These are phyloP conservation scores for Adansonia grandidieri DNA, from an alignment of 441 rosid species.

Conservation along the genomic window DNA sequence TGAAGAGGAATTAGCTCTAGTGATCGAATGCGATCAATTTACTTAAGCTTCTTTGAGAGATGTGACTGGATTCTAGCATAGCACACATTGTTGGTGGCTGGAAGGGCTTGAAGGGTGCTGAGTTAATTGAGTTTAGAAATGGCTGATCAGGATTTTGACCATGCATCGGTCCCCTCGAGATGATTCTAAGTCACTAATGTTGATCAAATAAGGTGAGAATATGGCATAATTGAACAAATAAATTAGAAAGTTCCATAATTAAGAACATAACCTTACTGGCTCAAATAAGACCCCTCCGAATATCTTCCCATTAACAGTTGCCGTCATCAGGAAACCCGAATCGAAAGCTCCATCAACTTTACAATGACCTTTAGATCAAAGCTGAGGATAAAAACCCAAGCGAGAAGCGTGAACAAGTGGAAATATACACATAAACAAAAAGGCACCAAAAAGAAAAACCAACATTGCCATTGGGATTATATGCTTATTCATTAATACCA, in stretches of 20 bases:
- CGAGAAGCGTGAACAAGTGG: too few relatives aligned
- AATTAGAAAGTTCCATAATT: background rate
- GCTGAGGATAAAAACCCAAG: conserved; percentile 32
- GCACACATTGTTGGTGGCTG: conserved; percentile 28
- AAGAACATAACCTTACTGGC: conserved; percentile 48
- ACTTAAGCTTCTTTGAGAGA: conserved; percentile 30
- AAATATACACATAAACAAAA: background rate
- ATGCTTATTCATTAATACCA: too few relatives aligned
- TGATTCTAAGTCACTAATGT: conserved; percentile 41
- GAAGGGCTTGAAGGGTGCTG: conserved; percentile 31
- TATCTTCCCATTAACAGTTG: conserved; percentile 62
- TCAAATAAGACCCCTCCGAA: conserved; percentile 74
- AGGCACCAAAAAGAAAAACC: too few relatives aligned
- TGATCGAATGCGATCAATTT: conserved; percentile 25
- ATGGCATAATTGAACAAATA: background rate
- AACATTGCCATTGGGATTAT: too few relatives aligned
- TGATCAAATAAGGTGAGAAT: background rate
- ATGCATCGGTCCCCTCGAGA: conserved; percentile 36
- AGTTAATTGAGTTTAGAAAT: conserved; percentile 28
- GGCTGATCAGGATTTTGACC: conserved; percentile 39
- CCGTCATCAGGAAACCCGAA: conserved; percentile 70
- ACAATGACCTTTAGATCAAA: conserved; percentile 66
- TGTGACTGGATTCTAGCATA: conserved; percentile 30
- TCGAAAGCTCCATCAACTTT: conserved; percentile 75
- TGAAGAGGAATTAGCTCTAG: conserved; percentile 31